A percentile compares a stretch with the other conserved stretches of the same genome.
These are phyloP conservation scores for Ziziphus jujuba DNA, from an alignment of 306 rosid genomes.

Conservation along the genomic window DNA sequence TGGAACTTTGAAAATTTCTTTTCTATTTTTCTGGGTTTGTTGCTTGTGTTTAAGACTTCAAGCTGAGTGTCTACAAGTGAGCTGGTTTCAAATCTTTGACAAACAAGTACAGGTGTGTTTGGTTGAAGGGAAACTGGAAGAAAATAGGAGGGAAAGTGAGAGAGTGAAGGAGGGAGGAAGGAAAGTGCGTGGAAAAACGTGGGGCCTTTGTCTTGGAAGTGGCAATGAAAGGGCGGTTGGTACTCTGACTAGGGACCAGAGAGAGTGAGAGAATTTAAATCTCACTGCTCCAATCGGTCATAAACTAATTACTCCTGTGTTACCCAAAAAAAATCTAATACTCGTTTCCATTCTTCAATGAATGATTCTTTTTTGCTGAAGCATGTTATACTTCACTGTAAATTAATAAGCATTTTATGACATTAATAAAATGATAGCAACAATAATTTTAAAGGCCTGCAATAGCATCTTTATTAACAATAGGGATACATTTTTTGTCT, in stretches of 20 bases:
- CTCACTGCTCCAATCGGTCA: too few relatives aligned
- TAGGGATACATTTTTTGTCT: too few relatives aligned
- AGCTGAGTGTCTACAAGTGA: neutral
- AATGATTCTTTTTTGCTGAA: too few relatives aligned
- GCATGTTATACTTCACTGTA: too few relatives aligned
- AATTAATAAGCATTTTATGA: too few relatives aligned
- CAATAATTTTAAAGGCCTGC: too few relatives aligned
- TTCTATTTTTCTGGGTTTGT: neutral
- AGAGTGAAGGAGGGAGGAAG: neutral
- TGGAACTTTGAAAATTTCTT: neutral
- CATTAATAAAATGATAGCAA: too few relatives aligned
- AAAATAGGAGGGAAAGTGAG: neutral
- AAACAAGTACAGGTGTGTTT: constrained; percentile 11
- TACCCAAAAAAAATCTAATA: too few relatives aligned
- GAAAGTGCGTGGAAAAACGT: constrained; percentile 15
- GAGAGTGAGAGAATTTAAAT: constrained; percentile 6
- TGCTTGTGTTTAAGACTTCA: constrained; percentile 3
- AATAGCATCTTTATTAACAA: too few relatives aligned
- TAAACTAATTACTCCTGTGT: too few relatives aligned
- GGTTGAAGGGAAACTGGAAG: constrained; percentile 18
- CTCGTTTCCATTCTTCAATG: too few relatives aligned
- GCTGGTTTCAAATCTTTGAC: neutral
- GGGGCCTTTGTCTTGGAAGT: constrained; percentile 1
- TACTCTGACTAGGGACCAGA: neutral
- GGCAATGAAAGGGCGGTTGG: neutral